Percentiles rank a stretch among this genome's conserved stretches.
Evolutionary conservation across 305 asterid genomes (phyloP).

Genomic region (Andrographis paniculata): DNA sequence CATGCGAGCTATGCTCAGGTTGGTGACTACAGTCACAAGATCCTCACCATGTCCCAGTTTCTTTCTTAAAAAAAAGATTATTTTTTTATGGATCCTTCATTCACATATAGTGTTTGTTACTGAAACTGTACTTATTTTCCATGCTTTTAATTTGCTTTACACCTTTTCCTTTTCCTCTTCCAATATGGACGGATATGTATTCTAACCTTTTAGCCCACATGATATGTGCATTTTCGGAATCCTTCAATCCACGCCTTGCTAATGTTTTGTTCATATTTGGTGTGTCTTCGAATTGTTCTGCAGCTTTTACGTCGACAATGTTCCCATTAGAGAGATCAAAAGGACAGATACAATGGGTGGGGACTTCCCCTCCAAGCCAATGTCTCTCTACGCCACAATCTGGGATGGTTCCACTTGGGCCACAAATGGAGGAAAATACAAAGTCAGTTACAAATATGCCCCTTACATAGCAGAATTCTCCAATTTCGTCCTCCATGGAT

Average conservation of each 20-base stretch:
- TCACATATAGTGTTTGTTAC: too few species aligned
- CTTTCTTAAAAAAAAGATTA: too few species aligned
- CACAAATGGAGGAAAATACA: conserved; percentile 71
- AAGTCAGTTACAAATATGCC: conserved; percentile 62
- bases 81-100: too few species aligned
- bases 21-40: too few species aligned
- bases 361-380: conserved; percentile 81
- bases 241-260: background rate
- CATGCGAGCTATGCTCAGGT: too few species aligned
- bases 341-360: conserved; percentile 68
- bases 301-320: conserved; percentile 76
- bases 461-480: conserved; percentile 60
- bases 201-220: too few species aligned
- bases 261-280: conserved; percentile 19
- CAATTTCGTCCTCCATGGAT: conserved; percentile 66
- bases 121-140: too few species aligned
- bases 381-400: conserved; percentile 78
- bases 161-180: background rate
- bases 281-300: conserved; percentile 19
- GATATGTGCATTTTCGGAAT: background rate
- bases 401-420: conserved; percentile 96
- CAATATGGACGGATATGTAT: too few species aligned
- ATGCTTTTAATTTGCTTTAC: too few species aligned
- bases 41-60: too few species aligned
- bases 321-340: conserved; percentile 69